These are phyloP conservation scores for Aspergillus funiculosus DNA, from an alignment of 495 filamentous ascomycete species.

Conservation along the genomic window DNA sequence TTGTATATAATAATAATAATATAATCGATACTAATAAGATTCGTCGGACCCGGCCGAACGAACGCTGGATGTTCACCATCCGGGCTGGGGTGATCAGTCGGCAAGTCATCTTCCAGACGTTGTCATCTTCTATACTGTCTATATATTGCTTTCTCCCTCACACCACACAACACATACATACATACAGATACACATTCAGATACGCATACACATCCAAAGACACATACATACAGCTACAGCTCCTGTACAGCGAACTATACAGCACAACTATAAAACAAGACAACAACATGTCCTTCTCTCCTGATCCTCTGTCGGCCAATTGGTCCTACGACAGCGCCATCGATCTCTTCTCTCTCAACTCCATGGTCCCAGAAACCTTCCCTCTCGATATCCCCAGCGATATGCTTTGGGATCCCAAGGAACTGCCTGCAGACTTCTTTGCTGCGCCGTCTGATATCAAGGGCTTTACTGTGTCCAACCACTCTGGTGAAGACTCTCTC, in stretches of 20 bases:
- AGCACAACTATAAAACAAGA: too few species aligned
- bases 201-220: too few species aligned
- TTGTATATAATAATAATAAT: neutral
- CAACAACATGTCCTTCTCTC: constrained; percentile 14
- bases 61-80: constrained; percentile 6
- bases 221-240: too few species aligned
- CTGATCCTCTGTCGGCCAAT: constrained; percentile 37
- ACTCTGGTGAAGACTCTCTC: constrained; percentile 28
- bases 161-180: too few species aligned
- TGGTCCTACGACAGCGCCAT: constrained; percentile 42
- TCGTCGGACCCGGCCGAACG: constrained; percentile 1
- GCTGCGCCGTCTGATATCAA: constrained; percentile 30
- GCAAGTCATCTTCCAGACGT: constrained; percentile 5
- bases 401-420: constrained; percentile 33
- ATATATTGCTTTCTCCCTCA: too few species aligned
- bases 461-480: constrained; percentile 34
- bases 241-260: too few species aligned
- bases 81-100: constrained; percentile 12
- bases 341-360: constrained; percentile 37
- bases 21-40: neutral
- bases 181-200: too few species aligned
- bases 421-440: constrained; percentile 34
- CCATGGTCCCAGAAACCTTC: constrained; percentile 32
- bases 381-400: constrained; percentile 34
- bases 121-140: constrained; percentile 7